These are phyloP conservation scores for Aeschynomene evenia DNA, from an alignment of 306 rosid genomes.

Conservation along the genomic window DNA sequence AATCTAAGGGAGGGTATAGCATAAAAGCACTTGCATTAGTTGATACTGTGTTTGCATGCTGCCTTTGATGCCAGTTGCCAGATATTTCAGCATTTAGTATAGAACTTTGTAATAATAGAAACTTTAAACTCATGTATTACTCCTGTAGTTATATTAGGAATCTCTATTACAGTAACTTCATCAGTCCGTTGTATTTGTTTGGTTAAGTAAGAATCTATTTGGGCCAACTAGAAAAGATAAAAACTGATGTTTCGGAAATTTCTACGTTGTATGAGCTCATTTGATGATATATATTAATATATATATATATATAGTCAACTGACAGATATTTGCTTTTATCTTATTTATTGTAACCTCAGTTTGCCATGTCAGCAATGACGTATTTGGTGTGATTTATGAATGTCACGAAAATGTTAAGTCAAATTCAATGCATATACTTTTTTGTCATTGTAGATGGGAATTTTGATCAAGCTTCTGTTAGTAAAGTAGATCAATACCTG, in stretches of 20 bases:
- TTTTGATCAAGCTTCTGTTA: background rate
- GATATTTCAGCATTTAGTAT: background rate
- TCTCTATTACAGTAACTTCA: slow-evolving; percentile 1
- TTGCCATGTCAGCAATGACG: background rate
- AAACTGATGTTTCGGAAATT: background rate
- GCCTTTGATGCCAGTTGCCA: background rate
- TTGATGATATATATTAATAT: background rate
- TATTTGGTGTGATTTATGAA: background rate
- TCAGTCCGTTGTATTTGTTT: background rate
- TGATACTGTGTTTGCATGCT: background rate
- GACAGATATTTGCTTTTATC: background rate
- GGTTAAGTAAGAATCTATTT: slow-evolving; percentile 13
- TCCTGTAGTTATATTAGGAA: background rate
- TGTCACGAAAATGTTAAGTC: background rate
- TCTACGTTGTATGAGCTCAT: background rate
- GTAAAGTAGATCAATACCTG: background rate
- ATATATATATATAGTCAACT: too few species aligned
- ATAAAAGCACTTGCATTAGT: background rate
- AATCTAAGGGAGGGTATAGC: background rate
- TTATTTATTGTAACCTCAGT: background rate
- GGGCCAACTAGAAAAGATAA: background rate
- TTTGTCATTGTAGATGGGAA: background rate
- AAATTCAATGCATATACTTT: background rate
- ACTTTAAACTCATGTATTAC: background rate
- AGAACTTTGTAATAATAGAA: background rate